Evolutionary conservation across 345 rosid species (phyloP).

Genomic region (Gossypium turneri): DNA sequence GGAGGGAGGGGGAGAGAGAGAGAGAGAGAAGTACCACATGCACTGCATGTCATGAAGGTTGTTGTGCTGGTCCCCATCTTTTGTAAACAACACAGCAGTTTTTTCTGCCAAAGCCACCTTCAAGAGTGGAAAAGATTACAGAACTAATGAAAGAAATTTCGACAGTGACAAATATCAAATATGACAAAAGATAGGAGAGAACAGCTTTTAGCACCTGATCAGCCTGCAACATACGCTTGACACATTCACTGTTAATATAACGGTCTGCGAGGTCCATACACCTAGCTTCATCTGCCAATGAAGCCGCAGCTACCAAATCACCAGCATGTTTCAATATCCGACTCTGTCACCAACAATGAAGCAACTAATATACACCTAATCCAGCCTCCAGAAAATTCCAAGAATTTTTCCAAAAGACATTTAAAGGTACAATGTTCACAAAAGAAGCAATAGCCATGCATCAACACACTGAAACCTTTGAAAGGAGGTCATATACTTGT

Average conservation of each 20-base stretch:
- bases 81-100: conserved; percentile 88
- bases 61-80: conserved; percentile 96
- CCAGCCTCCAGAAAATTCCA: background rate
- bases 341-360: conserved; percentile 50
- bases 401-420: background rate
- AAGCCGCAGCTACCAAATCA: conserved; percentile 81
- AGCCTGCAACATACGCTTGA: conserved; percentile 96
- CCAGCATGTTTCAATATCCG: conserved; percentile 98
- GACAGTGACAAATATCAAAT: background rate
- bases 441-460: background rate
- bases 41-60: conserved; percentile 99
- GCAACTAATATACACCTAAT: background rate
- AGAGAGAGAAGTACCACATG: conserved; percentile 76
- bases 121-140: conserved; percentile 11
- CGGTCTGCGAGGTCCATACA: conserved; percentile 99
- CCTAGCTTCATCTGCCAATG: conserved; percentile 99
- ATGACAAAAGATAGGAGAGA: background rate
- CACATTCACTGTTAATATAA: conserved; percentile 89
- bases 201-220: conserved; percentile 65
- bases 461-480: background rate
- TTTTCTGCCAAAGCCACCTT: conserved; percentile 92
- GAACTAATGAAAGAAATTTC: background rate
- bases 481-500: background rate
- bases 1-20: conserved; percentile 24
- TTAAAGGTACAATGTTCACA: background rate